A percentile compares a stretch with the other conserved stretches of the same genome.
Evolutionary conservation across 2,329 filamentous ascomycete genomes (phyloP).

Genomic region (Beauveria asiatica): DNA sequence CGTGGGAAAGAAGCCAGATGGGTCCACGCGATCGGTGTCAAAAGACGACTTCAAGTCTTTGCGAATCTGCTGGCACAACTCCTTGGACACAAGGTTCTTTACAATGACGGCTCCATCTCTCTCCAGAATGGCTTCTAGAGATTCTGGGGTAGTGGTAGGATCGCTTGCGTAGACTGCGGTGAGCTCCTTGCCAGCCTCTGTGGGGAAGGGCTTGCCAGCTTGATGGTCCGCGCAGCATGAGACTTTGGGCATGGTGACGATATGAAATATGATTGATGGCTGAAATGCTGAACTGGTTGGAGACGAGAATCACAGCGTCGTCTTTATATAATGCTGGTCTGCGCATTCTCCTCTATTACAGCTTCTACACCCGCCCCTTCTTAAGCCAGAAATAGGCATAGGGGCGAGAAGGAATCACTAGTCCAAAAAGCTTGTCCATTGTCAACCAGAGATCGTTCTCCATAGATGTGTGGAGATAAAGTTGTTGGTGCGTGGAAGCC

Average conservation of each 20-base stretch:
- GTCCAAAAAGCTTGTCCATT: no score
- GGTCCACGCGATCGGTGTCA: conserved; percentile 26
- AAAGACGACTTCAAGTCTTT: conserved; percentile 29
- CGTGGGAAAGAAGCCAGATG: conserved; percentile 30
- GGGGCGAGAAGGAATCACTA: background rate
- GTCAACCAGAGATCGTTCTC: background rate
- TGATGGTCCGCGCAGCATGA: conserved; percentile 4
- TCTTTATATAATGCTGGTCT: background rate
- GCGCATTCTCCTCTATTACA: background rate
- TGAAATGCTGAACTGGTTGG: no score
- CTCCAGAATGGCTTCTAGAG: conserved; percentile 17
- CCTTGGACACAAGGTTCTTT: conserved; percentile 24
- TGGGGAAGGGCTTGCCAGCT: conserved; percentile 13
- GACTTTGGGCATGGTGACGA: background rate
- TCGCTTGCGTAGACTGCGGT: conserved; percentile 16
- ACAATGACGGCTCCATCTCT: conserved; percentile 30
- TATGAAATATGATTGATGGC: background rate
- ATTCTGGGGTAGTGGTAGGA: conserved; percentile 14
- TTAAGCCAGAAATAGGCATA: background rate
- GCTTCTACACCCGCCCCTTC: background rate
- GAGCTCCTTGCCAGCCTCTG: conserved; percentile 17
- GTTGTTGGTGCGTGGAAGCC: background rate
- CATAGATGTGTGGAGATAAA: background rate
- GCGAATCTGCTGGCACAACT: conserved; percentile 27
- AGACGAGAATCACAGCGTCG: no score